Percentiles rank a stretch among this genome's conserved stretches.
These are phyloP conservation scores for Conticribra guillardii DNA, from an alignment of 108 stramenopile species.

Conservation along the genomic window DNA sequence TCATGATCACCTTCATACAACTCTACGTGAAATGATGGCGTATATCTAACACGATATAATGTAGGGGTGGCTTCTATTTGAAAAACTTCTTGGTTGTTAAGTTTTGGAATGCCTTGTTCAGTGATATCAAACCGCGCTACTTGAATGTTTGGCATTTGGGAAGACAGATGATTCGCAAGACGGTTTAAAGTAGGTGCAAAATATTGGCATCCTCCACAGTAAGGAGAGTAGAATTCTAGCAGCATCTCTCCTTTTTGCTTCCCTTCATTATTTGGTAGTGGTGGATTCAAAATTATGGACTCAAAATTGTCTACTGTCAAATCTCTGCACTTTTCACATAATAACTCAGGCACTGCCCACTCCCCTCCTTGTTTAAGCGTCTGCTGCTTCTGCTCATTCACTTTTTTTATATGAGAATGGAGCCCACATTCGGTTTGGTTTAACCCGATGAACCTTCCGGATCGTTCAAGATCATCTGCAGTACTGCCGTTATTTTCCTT, in stretches of 20 bases:
- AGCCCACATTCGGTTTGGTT: conserved; percentile 62
- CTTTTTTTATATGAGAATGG: conserved; percentile 29
- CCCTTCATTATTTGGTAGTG: not conserved
- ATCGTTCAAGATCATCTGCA: conserved; percentile 36
- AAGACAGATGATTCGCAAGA: conserved; percentile 22
- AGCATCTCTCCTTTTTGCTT: conserved; percentile 9
- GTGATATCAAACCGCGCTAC: conserved; percentile 52
- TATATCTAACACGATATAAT: conserved; percentile 39
- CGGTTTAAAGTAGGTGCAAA: conserved; percentile 45
- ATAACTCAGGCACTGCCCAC: conserved; percentile 20
- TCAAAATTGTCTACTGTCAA: conserved; percentile 24
- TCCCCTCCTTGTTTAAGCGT: conserved; percentile 19
- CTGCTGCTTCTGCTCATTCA: conserved; percentile 30
- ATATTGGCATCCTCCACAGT: conserved; percentile 48
- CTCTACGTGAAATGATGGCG: conserved; percentile 36
- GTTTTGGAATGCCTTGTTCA: conserved; percentile 24
- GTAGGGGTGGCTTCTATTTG: conserved; percentile 43
- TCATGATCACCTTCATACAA: conserved; percentile 32
- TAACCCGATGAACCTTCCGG: conserved; percentile 50
- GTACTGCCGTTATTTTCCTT: not conserved
- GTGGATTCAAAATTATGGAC: conserved; percentile 7
- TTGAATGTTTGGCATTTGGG: not conserved
- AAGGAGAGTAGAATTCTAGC: conserved; percentile 57
- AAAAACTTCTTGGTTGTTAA: conserved; percentile 30
- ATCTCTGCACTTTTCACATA: conserved; percentile 37